These are phyloP conservation scores for Lenwebbia sp. DNA, from an alignment of 345 rosid genomes.

Conservation along the genomic window DNA sequence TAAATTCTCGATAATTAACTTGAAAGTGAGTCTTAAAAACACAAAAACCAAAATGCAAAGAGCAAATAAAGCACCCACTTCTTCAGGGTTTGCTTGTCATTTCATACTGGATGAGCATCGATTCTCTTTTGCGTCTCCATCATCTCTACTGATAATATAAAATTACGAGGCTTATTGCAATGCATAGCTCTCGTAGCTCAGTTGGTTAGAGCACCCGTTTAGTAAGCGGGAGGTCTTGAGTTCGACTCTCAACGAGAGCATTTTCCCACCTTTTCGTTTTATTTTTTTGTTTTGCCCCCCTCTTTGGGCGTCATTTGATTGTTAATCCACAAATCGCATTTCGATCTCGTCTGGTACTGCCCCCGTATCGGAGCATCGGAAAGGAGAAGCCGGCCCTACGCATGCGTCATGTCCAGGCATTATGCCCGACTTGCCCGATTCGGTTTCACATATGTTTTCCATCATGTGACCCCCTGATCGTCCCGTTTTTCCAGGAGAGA, in stretches of 20 bases:
- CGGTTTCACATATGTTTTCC: neutral
- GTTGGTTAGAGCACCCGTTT: conserved; percentile 61
- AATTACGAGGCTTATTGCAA: fast-evolving
- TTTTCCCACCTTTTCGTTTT: fast-evolving
- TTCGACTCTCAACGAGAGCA: conserved; percentile 89
- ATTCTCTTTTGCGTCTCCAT: too few species aligned
- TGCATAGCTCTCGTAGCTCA: neutral
- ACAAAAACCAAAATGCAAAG: neutral
- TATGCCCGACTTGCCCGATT: fast-evolving
- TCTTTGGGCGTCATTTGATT: neutral
- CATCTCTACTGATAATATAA: neutral
- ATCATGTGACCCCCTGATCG: neutral
- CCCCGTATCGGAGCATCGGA: too few species aligned
- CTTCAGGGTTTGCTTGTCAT: neutral
- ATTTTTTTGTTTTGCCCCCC: neutral
- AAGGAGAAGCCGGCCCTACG: too few species aligned
- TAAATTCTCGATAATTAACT: neutral
- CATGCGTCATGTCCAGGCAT: neutral
- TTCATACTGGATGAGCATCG: too few species aligned
- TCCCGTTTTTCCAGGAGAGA: neutral
- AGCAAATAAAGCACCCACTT: neutral
- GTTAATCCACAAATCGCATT: neutral
- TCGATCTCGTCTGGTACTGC: too few species aligned
- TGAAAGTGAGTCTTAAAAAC: neutral
- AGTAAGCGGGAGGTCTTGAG: conserved; percentile 97